phyloP scores from a whole-genome alignment of 495 filamentous ascomycete genomes.

The Bacidia gigantensis region DNA sequence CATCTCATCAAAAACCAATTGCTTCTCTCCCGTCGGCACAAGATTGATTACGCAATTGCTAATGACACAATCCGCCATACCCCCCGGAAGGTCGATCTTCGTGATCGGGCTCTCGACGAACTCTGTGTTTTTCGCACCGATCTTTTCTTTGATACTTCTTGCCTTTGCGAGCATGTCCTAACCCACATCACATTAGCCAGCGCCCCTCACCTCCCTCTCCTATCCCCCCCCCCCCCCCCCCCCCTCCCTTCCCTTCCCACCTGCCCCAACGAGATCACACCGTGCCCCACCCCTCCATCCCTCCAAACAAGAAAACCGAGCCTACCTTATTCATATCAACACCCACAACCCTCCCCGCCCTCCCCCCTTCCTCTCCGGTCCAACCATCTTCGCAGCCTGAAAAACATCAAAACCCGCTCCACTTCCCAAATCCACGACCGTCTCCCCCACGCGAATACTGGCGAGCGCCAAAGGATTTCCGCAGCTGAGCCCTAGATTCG shows the following conservation, averaged over 20 bases:
- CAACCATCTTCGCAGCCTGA: constrained; percentile 43
- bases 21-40: constrained; percentile 44
- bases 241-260: not conserved
- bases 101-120: constrained; percentile 45
- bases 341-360: constrained; percentile 41
- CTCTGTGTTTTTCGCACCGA: constrained; percentile 28
- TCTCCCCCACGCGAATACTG: constrained; percentile 44
- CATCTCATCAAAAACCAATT: constrained; percentile 44
- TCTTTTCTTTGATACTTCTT: constrained; percentile 28
- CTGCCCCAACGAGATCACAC: too few relatives aligned
- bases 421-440: constrained; percentile 47
- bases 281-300: too few relatives aligned
- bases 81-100: constrained; percentile 30
- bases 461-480: constrained; percentile 49
- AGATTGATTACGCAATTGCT: constrained; percentile 56
- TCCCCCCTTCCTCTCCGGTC: constrained; percentile 32
- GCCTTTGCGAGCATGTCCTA: constrained; percentile 47
- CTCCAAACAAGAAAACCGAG: not conserved
- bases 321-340: constrained; percentile 53
- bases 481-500: constrained; percentile 54
- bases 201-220: not conserved
- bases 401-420: constrained; percentile 55
- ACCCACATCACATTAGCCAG: not conserved
- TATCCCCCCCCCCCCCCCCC: not conserved
- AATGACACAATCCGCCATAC: constrained; percentile 43